phyloP scores from a whole-genome alignment of 1,284 basidiomycete species.

The Somion occarium region DNA sequence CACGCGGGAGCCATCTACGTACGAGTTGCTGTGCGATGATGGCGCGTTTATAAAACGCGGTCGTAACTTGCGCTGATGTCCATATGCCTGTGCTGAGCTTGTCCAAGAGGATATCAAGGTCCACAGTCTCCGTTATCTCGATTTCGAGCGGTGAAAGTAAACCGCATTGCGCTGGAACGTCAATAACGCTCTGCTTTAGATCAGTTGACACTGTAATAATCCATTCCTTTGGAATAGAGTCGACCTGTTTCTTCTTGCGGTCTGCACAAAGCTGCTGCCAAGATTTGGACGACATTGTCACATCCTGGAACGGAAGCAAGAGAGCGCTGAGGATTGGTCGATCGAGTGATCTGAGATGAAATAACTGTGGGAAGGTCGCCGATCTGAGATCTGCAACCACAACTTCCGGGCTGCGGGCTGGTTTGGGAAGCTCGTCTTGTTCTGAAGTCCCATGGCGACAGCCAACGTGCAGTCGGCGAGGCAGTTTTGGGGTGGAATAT shows the following conservation, averaged over 20 bases:
- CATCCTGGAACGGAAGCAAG: not conserved
- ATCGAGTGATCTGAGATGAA: conserved; percentile 2
- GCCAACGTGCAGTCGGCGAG: too few relatives aligned
- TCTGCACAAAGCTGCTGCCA: conserved; percentile 53
- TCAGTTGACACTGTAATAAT: conserved; percentile 39
- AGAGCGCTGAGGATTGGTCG: conserved; percentile 2
- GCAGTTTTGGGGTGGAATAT: too few relatives aligned
- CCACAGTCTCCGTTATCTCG: conserved; percentile 56
- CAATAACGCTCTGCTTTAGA: conserved; percentile 46
- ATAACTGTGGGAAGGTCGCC: conserved; percentile 5
- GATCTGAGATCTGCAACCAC: conserved; percentile 1
- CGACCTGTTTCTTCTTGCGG: conserved; percentile 47
- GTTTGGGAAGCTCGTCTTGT: not conserved
- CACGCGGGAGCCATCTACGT: conserved; percentile 20
- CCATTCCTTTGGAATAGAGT: conserved; percentile 60
- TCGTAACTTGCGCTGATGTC: conserved; percentile 64
- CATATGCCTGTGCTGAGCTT: conserved; percentile 47
- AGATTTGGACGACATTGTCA: conserved; percentile 14
- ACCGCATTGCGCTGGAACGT: conserved; percentile 53
- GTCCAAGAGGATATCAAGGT: conserved; percentile 42
- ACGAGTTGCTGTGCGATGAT: conserved; percentile 81
- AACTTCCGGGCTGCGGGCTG: not conserved
- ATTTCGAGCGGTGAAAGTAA: conserved; percentile 57
- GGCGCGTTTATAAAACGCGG: conserved; percentile 76
- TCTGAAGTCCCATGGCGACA: not conserved